These are phyloP conservation scores for Cryptococcus wingfieldii DNA, from an alignment of 1,284 basidiomycete genomes.

Conservation along the genomic window DNA sequence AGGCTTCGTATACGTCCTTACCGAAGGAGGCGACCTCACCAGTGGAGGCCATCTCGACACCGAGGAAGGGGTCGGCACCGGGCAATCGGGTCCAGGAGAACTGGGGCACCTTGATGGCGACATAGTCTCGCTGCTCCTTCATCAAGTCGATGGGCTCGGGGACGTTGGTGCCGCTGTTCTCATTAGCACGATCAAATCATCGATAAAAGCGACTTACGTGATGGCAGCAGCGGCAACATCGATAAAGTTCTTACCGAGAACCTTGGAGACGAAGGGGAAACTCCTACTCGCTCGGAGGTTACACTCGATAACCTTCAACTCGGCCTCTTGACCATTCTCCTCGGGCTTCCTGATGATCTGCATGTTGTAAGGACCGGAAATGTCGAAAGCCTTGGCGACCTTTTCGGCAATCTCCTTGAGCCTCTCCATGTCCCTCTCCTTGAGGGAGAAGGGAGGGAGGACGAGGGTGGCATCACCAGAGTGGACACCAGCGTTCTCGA, in stretches of 20 bases:
- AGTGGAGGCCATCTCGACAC: conserved; percentile 98
- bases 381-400: conserved; percentile 90
- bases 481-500: conserved; percentile 98
- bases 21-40: conserved; percentile 99
- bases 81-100: conserved; percentile 95
- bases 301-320: conserved; percentile 97
- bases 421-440: conserved; percentile 67
- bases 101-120: conserved; percentile 95
- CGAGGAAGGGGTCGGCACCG: conserved; percentile 88
- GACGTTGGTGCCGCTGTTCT: conserved; percentile 56
- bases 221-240: conserved; percentile 92
- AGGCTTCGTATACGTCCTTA: conserved; percentile 89
- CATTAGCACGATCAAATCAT: not conserved
- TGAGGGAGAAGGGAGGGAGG: conserved; percentile 88
- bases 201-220: conserved; percentile 52
- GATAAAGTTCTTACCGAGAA: conserved; percentile 94
- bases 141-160: conserved; percentile 93
- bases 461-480: conserved; percentile 98
- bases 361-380: conserved; percentile 99
- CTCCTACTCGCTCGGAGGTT: conserved; percentile 95
- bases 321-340: conserved; percentile 55
- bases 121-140: conserved; percentile 85
- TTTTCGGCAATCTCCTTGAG: conserved; percentile 92
- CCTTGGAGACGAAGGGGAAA: conserved; percentile 99
- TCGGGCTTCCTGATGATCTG: conserved; percentile 89